Conservation (phyloP, 306 rosid genomes). For the Canavalia ensiformis region DNA sequence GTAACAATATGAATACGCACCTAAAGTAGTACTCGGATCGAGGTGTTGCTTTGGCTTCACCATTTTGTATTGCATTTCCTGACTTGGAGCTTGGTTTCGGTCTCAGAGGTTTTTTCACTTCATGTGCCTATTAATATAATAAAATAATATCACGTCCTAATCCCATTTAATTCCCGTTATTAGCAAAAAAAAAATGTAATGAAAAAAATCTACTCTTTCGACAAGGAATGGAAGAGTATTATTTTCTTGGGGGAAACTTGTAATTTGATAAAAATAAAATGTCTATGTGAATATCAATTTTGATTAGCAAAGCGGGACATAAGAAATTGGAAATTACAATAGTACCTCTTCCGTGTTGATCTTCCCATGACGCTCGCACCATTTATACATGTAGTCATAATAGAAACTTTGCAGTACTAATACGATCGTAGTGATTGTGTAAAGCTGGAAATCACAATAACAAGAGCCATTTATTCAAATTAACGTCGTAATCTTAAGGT, state of each 20-base stretch:
- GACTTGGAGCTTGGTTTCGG: slow-evolving; percentile 45
- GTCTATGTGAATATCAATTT: not conserved
- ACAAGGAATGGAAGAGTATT: not conserved
- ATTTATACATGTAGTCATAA: slow-evolving; percentile 67
- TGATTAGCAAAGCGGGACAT: not conserved
- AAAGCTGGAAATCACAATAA: slow-evolving; percentile 64
- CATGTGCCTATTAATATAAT: slow-evolving; percentile 38
- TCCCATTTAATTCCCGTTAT: too few species aligned
- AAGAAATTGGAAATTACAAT: not conserved
- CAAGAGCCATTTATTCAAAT: not conserved
- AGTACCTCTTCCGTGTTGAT: slow-evolving; percentile 52
- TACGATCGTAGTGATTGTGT: slow-evolving; percentile 74
- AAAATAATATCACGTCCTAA: not conserved
- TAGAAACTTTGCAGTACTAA: slow-evolving; percentile 80
- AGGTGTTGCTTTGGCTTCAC: slow-evolving; percentile 56
- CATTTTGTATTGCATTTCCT: slow-evolving; percentile 65
- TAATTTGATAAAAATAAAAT: not conserved
- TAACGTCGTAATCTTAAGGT: not conserved
- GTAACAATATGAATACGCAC: slow-evolving; percentile 42
- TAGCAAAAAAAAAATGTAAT: not conserved
- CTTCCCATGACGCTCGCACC: slow-evolving; percentile 53
- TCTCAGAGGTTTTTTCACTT: slow-evolving; percentile 66
- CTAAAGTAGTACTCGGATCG: slow-evolving; percentile 74
- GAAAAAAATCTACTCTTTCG: not conserved
- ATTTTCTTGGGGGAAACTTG: slow-evolving; percentile 1